These are phyloP conservation scores for Sphagnurus paluster DNA, from an alignment of 1,284 basidiomycete species.

Conservation along the genomic window DNA sequence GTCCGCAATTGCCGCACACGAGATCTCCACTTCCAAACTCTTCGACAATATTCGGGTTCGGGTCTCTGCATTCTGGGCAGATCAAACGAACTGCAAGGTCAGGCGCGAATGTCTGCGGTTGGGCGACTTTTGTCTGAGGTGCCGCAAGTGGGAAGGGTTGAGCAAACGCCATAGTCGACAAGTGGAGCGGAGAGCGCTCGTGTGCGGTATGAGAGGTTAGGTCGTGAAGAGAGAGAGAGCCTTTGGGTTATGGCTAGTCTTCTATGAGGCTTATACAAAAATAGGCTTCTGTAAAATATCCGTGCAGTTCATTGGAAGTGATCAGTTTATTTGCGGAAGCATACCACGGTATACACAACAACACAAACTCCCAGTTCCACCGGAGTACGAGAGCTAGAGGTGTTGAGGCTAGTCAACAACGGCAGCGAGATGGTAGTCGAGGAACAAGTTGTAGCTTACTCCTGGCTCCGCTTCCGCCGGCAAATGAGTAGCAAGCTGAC, in stretches of 20 bases:
- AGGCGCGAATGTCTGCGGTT: slow-evolving; percentile 66
- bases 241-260: slow-evolving; percentile 5
- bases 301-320: slow-evolving; percentile 13
- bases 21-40: slow-evolving; percentile 98
- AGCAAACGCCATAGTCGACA: slow-evolving; percentile 41
- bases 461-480: neutral
- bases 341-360: slow-evolving; percentile 8
- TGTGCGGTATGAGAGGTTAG: slow-evolving; percentile 9
- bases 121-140: slow-evolving; percentile 44
- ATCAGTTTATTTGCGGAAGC: slow-evolving; percentile 13
- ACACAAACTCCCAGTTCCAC: neutral
- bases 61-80: slow-evolving; percentile 93
- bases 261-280: slow-evolving; percentile 4
- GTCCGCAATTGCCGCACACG: slow-evolving; percentile 95
- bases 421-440: slow-evolving; percentile 13
- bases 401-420: slow-evolving; percentile 7
- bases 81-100: slow-evolving; percentile 89
- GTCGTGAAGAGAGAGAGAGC: slow-evolving; percentile 1
- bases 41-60: slow-evolving; percentile 93
- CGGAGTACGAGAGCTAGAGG: neutral
- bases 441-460: slow-evolving; percentile 1
- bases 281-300: slow-evolving; percentile 16
- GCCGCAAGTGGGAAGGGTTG: slow-evolving; percentile 76
- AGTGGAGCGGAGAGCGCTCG: slow-evolving; percentile 19
- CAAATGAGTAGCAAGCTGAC: neutral